Conservation (phyloP, 108 stramenopile genomes). For the Skeletonema potamos region DNA sequence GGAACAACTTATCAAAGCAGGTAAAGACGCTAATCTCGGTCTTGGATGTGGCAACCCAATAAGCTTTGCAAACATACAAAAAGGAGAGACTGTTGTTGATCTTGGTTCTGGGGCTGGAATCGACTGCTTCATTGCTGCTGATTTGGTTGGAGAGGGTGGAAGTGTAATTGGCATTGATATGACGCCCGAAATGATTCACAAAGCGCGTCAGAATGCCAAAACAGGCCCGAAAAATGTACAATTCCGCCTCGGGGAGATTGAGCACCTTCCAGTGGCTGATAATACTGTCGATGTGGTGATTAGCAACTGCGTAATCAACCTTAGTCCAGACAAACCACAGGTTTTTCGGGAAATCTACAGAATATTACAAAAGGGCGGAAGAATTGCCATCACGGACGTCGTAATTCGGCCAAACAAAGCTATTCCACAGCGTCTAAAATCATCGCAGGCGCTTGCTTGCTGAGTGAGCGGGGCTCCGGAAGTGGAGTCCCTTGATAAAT, state of each 20-base stretch:
- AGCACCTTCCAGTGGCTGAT: constrained; percentile 78
- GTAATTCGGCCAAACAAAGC: constrained; percentile 31
- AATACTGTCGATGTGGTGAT: constrained; percentile 79
- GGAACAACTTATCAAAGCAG: constrained; percentile 33
- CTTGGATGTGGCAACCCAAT: constrained; percentile 57
- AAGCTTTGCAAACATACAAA: constrained; percentile 17
- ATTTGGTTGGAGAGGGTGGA: constrained; percentile 53
- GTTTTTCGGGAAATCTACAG: constrained; percentile 78
- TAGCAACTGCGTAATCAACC: constrained; percentile 90
- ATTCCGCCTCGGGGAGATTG: constrained; percentile 90
- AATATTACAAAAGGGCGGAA: constrained; percentile 83
- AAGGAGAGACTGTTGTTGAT: constrained; percentile 60
- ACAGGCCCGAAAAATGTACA: constrained; percentile 46
- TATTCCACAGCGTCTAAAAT: constrained; percentile 37
- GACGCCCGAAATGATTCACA: constrained; percentile 63
- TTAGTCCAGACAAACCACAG: constrained; percentile 80
- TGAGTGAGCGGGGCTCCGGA: constrained; percentile 63
- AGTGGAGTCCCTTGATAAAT: constrained; percentile 39
- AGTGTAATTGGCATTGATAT: constrained; percentile 79
- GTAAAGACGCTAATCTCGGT: constrained; percentile 40
- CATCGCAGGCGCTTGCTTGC: constrained; percentile 61
- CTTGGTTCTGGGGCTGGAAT: constrained; percentile 70
- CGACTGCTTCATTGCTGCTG: constrained; percentile 62
- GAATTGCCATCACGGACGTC: constrained; percentile 78
- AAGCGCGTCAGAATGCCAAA: constrained; percentile 40